These are phyloP conservation scores for Yarrowia divulgata DNA, from an alignment of 805 yeast species.

Conservation along the genomic window DNA sequence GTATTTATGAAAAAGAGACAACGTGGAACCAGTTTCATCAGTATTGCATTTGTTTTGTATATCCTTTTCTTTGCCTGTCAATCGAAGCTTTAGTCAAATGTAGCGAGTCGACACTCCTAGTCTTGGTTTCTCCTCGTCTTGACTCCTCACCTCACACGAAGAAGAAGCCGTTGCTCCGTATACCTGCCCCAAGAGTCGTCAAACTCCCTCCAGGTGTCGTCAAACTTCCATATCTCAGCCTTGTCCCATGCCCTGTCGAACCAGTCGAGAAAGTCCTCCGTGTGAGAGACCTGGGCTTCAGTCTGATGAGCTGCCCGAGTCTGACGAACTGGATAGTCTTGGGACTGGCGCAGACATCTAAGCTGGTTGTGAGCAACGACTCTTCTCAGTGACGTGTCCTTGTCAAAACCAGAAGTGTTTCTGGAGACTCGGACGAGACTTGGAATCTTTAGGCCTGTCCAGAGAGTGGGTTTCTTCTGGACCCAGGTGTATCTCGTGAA, in stretches of 20 bases:
- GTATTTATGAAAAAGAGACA: background rate
- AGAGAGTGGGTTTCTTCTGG: no score
- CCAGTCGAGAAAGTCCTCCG: background rate
- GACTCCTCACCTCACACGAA: background rate
- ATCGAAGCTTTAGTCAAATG: background rate
- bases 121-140: background rate
- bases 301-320: no score
- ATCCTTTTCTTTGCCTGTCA: no score
- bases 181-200: conserved; percentile 5
- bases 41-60: no score
- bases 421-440: no score
- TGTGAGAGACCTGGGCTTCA: no score
- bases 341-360: background rate
- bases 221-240: background rate
- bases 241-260: background rate
- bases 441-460: no score
- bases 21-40: no score
- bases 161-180: background rate
- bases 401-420: background rate
- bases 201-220: background rate
- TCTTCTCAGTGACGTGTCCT: background rate
- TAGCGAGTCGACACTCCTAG: background rate
- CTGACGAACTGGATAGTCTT: no score
- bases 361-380: background rate
- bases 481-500: background rate